These are phyloP conservation scores for Tephrocybe rancida DNA, from an alignment of 768 basidiomycete species.

Conservation along the genomic window DNA sequence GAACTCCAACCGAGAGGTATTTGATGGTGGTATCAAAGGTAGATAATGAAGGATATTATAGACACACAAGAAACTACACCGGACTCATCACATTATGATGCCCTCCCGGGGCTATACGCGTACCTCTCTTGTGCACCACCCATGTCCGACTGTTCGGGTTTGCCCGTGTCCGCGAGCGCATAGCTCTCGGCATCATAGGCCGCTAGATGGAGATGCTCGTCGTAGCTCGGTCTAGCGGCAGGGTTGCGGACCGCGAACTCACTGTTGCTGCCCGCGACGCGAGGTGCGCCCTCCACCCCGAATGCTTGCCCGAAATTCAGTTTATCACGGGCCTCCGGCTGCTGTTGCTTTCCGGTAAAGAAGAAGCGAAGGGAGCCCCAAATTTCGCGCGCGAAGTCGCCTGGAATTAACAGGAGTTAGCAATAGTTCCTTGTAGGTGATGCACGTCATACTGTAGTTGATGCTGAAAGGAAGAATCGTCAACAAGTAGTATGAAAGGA, in stretches of 20 bases:
- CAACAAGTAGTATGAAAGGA: neutral
- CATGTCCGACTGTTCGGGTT: neutral
- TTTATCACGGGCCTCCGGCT: slow-evolving; percentile 22
- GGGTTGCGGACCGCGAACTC: slow-evolving; percentile 2
- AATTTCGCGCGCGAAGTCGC: slow-evolving; percentile 73
- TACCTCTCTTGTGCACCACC: slow-evolving; percentile 3
- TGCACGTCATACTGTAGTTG: slow-evolving; percentile 29
- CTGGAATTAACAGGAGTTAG: slow-evolving; percentile 28
- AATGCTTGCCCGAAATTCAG: slow-evolving; percentile 41
- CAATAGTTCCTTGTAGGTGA: neutral
- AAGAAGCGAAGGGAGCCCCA: slow-evolving; percentile 63
- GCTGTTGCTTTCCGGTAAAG: slow-evolving; percentile 35
- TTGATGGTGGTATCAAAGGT: too few relatives aligned
- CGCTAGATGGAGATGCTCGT: slow-evolving; percentile 18
- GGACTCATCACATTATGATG: too few relatives aligned
- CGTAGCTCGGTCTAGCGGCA: slow-evolving; percentile 19
- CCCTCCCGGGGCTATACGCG: too few relatives aligned
- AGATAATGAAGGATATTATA: too few relatives aligned
- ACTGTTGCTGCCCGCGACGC: neutral
- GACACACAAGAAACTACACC: too few relatives aligned
- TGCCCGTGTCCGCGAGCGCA: neutral
- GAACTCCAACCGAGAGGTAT: too few relatives aligned
- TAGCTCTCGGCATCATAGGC: slow-evolving; percentile 14
- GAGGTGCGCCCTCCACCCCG: slow-evolving; percentile 26
- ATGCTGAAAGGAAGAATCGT: slow-evolving; percentile 24